Evolutionary conservation across 23 red algal species (phyloP).

Genomic region (Gracilaria domingensis): DNA sequence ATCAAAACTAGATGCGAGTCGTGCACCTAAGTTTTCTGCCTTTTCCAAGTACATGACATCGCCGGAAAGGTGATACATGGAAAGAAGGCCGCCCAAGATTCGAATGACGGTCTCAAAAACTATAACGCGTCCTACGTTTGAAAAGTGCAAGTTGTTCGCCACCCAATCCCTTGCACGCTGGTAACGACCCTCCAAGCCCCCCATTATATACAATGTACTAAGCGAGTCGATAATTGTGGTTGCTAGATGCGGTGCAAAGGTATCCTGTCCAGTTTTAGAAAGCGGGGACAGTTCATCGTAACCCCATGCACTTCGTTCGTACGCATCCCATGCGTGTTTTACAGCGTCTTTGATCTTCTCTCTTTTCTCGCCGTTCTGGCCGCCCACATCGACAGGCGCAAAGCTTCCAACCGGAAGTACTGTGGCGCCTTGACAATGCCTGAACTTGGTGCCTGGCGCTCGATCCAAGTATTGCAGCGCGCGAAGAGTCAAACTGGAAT

Average conservation of each 20-base stretch:
- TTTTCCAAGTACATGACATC: conserved; percentile 56
- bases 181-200: conserved; percentile 41
- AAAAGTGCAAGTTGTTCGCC: conserved; percentile 52
- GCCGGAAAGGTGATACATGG: conserved; percentile 74
- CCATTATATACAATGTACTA: conserved; percentile 86
- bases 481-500: neutral
- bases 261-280: conserved; percentile 26
- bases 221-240: conserved; percentile 79
- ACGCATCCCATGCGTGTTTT: conserved; percentile 78
- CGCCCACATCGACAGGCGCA: neutral
- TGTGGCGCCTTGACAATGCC: neutral
- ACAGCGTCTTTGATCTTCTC: conserved; percentile 44
- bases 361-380: neutral
- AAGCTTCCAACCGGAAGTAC: neutral
- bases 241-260: conserved; percentile 35
- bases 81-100: conserved; percentile 82
- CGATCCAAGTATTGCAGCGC: neutral
- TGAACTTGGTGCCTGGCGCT: neutral
- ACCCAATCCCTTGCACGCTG: conserved; percentile 58
- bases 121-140: conserved; percentile 44
- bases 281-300: conserved; percentile 78
- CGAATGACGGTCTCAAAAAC: conserved; percentile 84
- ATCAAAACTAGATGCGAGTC: conserved; percentile 77
- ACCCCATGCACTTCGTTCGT: conserved; percentile 72
- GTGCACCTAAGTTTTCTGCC: conserved; percentile 63